Evolutionary conservation across 2,329 filamentous ascomycete genomes (phyloP).

Genomic region (Geosmithia flava): DNA sequence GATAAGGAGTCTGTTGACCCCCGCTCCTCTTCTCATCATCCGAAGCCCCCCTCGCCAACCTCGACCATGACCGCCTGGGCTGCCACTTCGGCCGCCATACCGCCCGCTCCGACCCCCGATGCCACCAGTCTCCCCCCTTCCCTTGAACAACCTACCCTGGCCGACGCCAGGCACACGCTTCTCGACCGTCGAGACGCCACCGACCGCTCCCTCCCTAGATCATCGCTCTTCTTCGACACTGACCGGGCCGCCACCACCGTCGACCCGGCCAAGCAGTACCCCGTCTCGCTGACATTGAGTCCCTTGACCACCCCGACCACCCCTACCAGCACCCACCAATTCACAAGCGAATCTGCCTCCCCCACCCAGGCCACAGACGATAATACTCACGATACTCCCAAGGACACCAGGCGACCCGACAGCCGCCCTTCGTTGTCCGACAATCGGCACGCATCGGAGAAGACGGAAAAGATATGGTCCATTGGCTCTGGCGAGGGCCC

Average conservation of each 20-base stretch:
- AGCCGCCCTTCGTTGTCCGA: slow-evolving; percentile 25
- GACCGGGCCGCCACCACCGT: slow-evolving; percentile 13
- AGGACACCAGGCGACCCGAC: slow-evolving; percentile 7
- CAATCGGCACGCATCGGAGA: slow-evolving; percentile 34
- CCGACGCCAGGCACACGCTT: slow-evolving; percentile 22
- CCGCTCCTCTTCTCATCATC: slow-evolving; percentile 11
- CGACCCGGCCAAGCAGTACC: too few species aligned
- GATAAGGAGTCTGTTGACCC: slow-evolving; percentile 24
- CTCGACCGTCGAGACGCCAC: slow-evolving; percentile 19
- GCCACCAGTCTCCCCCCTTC: slow-evolving; percentile 17
- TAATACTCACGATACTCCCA: slow-evolving; percentile 14
- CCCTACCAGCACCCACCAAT: slow-evolving; percentile 2
- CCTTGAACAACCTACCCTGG: slow-evolving; percentile 16
- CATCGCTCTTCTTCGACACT: slow-evolving; percentile 21
- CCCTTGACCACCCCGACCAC: slow-evolving; percentile 9
- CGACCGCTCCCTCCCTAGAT: slow-evolving; percentile 13
- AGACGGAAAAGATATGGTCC: slow-evolving; percentile 53
- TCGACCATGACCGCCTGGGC: slow-evolving; percentile 18
- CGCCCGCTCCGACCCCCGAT: slow-evolving; percentile 12
- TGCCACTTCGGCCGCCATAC: slow-evolving; percentile 16
- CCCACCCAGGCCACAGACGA: slow-evolving; percentile 7
- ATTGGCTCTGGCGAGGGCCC: slow-evolving; percentile 40
- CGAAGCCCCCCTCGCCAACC: background rate
- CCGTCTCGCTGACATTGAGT: too few species aligned
- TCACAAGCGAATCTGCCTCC: slow-evolving; percentile 1